Conservation (phyloP, 345 rosid genomes). For the Schrenkiella parvula region DNA sequence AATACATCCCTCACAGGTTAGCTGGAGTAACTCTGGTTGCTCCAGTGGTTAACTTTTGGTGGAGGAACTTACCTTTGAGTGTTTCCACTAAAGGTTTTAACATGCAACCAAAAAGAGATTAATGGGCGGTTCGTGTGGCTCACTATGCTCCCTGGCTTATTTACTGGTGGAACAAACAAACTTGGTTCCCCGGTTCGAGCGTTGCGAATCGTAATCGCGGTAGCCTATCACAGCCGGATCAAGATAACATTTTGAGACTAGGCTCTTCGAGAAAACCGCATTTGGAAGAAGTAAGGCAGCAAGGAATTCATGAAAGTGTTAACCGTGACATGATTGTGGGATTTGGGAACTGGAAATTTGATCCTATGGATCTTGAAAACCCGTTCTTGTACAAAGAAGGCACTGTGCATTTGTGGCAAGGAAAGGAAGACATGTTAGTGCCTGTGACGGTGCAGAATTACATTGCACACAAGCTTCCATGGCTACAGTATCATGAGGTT, state of each 20-base stretch:
- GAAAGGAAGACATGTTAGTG: conserved; percentile 53
- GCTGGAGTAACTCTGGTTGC: no score
- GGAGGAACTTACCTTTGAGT: conserved; percentile 44
- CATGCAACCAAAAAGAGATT: conserved; percentile 36
- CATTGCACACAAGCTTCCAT: conserved; percentile 54
- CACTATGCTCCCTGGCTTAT: conserved; percentile 55
- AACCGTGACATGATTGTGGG: conserved; percentile 47
- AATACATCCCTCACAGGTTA: no score
- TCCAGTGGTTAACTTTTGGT: no score
- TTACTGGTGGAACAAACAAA: conserved; percentile 64
- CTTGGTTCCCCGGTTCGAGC: conserved; percentile 41
- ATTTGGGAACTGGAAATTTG: conserved; percentile 64
- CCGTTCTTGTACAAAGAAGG: conserved; percentile 49
- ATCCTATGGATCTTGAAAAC: conserved; percentile 49
- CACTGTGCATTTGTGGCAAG: conserved; percentile 65
- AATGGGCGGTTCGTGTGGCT: conserved; percentile 49
- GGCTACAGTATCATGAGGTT: conserved; percentile 71
- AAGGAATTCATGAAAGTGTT: conserved; percentile 59
- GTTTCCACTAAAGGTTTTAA: conserved; percentile 39
- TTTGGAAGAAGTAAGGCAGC: conserved; percentile 48
- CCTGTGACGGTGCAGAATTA: conserved; percentile 43
- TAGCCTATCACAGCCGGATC: conserved; percentile 34
- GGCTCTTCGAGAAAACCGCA: not conserved
- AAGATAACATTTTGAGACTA: conserved; percentile 13
- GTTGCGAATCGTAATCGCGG: conserved; percentile 14